Evolutionary conservation across 805 yeast species (phyloP).

Genomic region (Saturnispora gosingensis): DNA sequence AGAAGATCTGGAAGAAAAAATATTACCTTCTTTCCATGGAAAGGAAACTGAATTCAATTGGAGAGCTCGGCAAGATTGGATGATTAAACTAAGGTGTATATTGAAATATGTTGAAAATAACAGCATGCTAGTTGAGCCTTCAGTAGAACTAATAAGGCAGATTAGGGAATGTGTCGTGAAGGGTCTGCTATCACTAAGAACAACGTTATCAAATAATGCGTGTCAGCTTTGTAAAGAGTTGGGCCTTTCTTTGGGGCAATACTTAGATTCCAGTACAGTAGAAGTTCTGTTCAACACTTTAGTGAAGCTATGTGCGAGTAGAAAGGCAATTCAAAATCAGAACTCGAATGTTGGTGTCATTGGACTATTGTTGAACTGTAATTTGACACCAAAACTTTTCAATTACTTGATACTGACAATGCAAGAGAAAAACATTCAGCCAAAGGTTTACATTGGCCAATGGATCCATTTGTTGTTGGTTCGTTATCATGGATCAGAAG

Average conservation of each 20-base stretch:
- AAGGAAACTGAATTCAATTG: slow-evolving; percentile 88
- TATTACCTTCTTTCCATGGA: slow-evolving; percentile 41
- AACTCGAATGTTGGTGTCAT: slow-evolving; percentile 48
- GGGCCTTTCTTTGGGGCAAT: slow-evolving; percentile 31
- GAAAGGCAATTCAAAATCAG: slow-evolving; percentile 55
- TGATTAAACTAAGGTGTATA: slow-evolving; percentile 48
- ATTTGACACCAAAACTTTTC: slow-evolving; percentile 43
- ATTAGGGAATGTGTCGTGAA: slow-evolving; percentile 56
- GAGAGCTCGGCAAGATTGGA: slow-evolving; percentile 57
- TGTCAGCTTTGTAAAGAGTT: slow-evolving; percentile 71
- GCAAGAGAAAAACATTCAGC: slow-evolving; percentile 61
- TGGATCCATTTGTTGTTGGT: slow-evolving; percentile 61
- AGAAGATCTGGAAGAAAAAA: slow-evolving; percentile 22
- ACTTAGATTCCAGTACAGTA: slow-evolving; percentile 35
- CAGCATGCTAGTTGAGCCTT: slow-evolving; percentile 10
- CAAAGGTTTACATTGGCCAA: slow-evolving; percentile 57
- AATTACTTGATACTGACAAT: slow-evolving; percentile 42
- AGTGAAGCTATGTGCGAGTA: slow-evolving; percentile 45
- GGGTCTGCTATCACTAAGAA: slow-evolving; percentile 65
- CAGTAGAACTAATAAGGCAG: slow-evolving; percentile 21
- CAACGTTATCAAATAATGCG: slow-evolving; percentile 69
- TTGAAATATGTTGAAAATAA: slow-evolving; percentile 42
- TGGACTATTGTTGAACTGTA: slow-evolving; percentile 45
- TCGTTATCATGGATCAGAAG: slow-evolving; percentile 32
- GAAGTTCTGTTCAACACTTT: slow-evolving; percentile 43